These are phyloP conservation scores for Populus tremula DNA, from an alignment of 345 rosid genomes.

Conservation along the genomic window DNA sequence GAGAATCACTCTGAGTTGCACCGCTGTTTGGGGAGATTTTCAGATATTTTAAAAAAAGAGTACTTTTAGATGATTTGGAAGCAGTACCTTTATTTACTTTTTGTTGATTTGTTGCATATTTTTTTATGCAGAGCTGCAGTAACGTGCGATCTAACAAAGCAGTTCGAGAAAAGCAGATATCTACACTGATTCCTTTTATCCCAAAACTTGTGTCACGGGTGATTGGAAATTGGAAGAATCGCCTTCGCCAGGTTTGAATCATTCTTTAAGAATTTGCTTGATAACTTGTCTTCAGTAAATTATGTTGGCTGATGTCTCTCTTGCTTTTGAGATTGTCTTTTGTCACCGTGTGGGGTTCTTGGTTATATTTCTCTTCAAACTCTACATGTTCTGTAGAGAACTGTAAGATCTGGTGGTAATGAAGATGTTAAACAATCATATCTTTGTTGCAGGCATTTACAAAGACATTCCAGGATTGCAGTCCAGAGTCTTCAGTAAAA, in stretches of 20 bases:
- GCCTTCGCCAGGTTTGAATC: slow-evolving; percentile 67
- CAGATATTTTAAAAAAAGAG: not conserved
- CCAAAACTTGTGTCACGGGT: slow-evolving; percentile 60
- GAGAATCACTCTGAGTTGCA: not conserved
- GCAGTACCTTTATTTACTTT: not conserved
- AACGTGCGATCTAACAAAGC: slow-evolving; percentile 40
- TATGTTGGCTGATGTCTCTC: not conserved
- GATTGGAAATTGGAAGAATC: slow-evolving; percentile 47
- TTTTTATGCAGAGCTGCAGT: slow-evolving; percentile 43
- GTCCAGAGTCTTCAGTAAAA: slow-evolving; percentile 59
- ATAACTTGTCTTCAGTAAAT: not conserved
- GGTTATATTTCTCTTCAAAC: too few species aligned
- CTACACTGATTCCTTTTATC: slow-evolving; percentile 52
- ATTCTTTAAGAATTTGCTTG: slow-evolving; percentile 2
- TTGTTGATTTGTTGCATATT: slow-evolving; percentile 8
- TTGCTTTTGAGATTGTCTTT: slow-evolving; percentile 15
- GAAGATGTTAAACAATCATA: slow-evolving; percentile 10
- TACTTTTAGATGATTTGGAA: not conserved
- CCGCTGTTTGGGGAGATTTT: not conserved
- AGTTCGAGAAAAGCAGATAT: slow-evolving; percentile 44
- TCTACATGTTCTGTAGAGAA: slow-evolving; percentile 1
- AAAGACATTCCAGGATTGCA: slow-evolving; percentile 52
- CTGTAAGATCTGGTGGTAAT: not conserved
- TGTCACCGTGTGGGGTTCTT: not conserved
- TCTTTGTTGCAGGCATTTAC: slow-evolving; percentile 73